phyloP scores from a whole-genome alignment of 2,329 filamentous ascomycete genomes.

The Bipolaris victoriae region DNA sequence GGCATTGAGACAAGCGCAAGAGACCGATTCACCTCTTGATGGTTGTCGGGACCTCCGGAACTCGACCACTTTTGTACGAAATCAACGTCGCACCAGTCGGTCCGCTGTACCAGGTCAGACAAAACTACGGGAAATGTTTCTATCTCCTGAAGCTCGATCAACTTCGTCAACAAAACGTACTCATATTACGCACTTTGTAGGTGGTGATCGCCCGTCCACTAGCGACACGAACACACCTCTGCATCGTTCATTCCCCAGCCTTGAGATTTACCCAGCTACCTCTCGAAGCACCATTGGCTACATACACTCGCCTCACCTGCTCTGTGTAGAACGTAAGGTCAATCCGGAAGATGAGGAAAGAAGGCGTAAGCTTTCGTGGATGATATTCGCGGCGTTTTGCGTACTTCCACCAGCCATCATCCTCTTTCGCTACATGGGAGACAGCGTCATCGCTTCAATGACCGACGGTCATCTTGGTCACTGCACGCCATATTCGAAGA shows the following conservation, averaged over 20 bases:
- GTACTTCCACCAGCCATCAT: slow-evolving; percentile 46
- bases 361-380: slow-evolving; percentile 40
- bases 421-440: slow-evolving; percentile 44
- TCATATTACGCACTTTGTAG: slow-evolving; percentile 30
- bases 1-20: slow-evolving; percentile 19
- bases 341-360: slow-evolving; percentile 35
- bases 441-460: slow-evolving; percentile 37
- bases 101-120: slow-evolving; percentile 44
- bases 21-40: slow-evolving; percentile 17
- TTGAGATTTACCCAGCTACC: slow-evolving; percentile 17
- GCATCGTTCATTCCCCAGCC: slow-evolving; percentile 22
- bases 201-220: slow-evolving; percentile 39
- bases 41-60: slow-evolving; percentile 22
- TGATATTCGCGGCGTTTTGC: slow-evolving; percentile 42
- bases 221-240: slow-evolving; percentile 41
- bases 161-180: slow-evolving; percentile 28
- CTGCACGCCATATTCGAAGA: slow-evolving; percentile 41
- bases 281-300: slow-evolving; percentile 22
- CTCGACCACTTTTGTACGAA: slow-evolving; percentile 26
- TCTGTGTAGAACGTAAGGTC: slow-evolving; percentile 35
- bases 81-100: slow-evolving; percentile 30
- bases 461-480: slow-evolving; percentile 41
- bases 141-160: slow-evolving; percentile 33
- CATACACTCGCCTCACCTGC: slow-evolving; percentile 38
- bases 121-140: slow-evolving; percentile 43